phyloP scores from a whole-genome alignment of 2,329 filamentous ascomycete species.

The Calonectria honghensis region DNA sequence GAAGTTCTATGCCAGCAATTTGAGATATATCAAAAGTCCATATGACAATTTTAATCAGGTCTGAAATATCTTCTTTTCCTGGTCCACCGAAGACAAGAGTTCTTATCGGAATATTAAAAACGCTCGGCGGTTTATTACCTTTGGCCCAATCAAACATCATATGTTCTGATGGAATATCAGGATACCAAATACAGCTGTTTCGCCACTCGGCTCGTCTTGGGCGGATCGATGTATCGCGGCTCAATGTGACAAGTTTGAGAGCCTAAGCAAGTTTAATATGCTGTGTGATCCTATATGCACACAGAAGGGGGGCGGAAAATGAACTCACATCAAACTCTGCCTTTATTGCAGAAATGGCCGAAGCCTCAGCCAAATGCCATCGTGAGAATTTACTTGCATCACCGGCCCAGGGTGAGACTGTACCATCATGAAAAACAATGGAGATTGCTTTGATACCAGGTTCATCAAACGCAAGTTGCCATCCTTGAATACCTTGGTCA shows the following conservation, averaged over 20 bases:
- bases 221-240: slow-evolving; percentile 14
- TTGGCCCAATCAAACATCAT: slow-evolving; percentile 33
- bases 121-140: slow-evolving; percentile 5
- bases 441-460: slow-evolving; percentile 38
- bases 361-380: slow-evolving; percentile 38
- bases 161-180: slow-evolving; percentile 26
- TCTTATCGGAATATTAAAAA: slow-evolving; percentile 14
- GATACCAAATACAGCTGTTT: slow-evolving; percentile 43
- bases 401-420: slow-evolving; percentile 38
- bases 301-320: background rate
- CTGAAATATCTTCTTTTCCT: background rate
- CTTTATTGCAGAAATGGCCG: slow-evolving; percentile 36
- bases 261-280: slow-evolving; percentile 29
- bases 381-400: slow-evolving; percentile 30
- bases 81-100: slow-evolving; percentile 39
- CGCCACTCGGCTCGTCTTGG: background rate
- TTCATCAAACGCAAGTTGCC: slow-evolving; percentile 40
- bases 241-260: slow-evolving; percentile 43
- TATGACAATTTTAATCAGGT: slow-evolving; percentile 33
- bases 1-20: slow-evolving; percentile 40
- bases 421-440: slow-evolving; percentile 30
- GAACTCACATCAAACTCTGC: slow-evolving; percentile 45
- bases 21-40: slow-evolving; percentile 31
- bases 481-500: slow-evolving; percentile 38
- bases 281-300: background rate